A percentile compares a stretch with the other conserved stretches of the same genome.
Conservation (phyloP, 805 yeast genomes). For the Sugiyamaella lignohabitans region DNA sequence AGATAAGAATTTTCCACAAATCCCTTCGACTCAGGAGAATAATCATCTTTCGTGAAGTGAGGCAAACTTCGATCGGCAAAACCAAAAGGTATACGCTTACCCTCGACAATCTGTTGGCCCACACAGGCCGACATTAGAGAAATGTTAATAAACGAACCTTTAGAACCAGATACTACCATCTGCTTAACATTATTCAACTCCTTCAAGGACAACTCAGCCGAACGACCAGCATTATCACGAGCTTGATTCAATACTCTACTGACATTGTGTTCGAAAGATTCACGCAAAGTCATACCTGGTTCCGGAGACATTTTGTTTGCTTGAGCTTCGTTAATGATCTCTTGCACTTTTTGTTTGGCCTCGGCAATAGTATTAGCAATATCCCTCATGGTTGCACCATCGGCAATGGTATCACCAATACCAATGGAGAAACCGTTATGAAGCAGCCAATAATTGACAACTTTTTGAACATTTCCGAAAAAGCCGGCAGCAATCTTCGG, state of each 20-base stretch:
- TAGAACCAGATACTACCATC: conserved; percentile 98
- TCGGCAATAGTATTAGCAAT: conserved; percentile 89
- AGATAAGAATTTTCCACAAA: conserved; percentile 95
- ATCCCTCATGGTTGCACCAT: conserved; percentile 88
- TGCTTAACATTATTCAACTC: conserved; percentile 95
- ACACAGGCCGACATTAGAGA: conserved; percentile 99
- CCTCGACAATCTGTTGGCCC: conserved; percentile 99
- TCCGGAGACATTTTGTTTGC: conserved; percentile 83
- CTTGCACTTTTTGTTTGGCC: conserved; percentile 92
- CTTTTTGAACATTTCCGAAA: conserved; percentile 89
- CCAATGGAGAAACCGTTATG: conserved; percentile 98
- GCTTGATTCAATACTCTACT: conserved; percentile 94
- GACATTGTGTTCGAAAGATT: conserved; percentile 95
- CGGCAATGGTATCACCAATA: conserved; percentile 99
- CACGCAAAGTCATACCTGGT: conserved; percentile 99
- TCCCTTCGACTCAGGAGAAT: conserved; percentile 97
- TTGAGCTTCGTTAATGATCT: conserved; percentile 88
- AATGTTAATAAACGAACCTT: conserved; percentile 97
- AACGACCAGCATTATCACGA: conserved; percentile 98
- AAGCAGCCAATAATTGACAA: conserved; percentile 91
- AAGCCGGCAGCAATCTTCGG: conserved; percentile 82
- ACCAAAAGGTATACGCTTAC: conserved; percentile 98
- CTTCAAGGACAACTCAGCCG: conserved; percentile 93
- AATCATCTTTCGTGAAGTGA: conserved; percentile 97
- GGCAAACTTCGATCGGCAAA: conserved; percentile 95